Evolutionary conservation across 495 filamentous ascomycete species (phyloP).

Genomic region (Tuber calosporum): DNA sequence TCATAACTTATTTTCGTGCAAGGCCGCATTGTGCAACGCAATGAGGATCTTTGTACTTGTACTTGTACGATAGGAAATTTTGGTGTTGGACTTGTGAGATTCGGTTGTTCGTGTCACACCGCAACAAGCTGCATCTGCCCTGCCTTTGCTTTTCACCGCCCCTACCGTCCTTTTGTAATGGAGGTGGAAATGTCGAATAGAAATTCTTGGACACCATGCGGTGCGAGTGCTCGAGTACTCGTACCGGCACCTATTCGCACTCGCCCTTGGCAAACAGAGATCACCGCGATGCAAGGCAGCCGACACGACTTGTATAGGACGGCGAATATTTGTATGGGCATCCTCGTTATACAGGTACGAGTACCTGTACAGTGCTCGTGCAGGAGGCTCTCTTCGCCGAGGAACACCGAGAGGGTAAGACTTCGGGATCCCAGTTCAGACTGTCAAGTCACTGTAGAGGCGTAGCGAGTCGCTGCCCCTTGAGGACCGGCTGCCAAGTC

Average conservation of each 20-base stretch:
- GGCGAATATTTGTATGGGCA: neutral
- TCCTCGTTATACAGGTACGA: neutral
- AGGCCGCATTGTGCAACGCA: neutral
- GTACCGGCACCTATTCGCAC: neutral
- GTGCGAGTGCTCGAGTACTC: too few species aligned
- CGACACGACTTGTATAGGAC: neutral
- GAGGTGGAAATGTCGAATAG: neutral
- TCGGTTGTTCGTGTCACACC: neutral
- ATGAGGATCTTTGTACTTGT: neutral
- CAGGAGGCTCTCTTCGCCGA: neutral
- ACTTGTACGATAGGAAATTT: neutral
- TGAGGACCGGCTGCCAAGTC: neutral
- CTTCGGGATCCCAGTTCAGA: neutral
- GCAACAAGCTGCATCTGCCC: neutral
- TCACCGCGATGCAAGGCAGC: neutral
- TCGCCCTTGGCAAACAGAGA: neutral
- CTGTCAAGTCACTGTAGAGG: neutral
- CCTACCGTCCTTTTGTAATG: neutral
- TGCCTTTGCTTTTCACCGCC: neutral
- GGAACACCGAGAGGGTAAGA: too few species aligned
- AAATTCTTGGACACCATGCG: neutral
- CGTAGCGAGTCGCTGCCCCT: neutral
- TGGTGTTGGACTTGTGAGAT: neutral
- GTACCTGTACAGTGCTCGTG: too few species aligned
- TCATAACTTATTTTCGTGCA: neutral